Percentiles rank a stretch among this genome's conserved stretches.
Conservation (phyloP, 306 rosid species). For the Senna siamea region DNA sequence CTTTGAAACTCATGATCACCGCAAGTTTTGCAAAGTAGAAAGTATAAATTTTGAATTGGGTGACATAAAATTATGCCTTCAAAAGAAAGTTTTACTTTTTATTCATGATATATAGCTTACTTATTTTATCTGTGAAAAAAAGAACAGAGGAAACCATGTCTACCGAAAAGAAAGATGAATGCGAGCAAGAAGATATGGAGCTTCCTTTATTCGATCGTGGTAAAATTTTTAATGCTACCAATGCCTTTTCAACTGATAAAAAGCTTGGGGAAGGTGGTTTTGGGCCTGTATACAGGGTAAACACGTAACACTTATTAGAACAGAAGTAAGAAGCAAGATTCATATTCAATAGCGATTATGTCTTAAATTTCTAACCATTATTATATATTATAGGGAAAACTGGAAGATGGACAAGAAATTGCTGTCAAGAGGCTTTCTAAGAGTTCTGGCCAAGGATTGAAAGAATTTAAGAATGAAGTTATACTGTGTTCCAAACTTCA, state of each 20-base stretch:
- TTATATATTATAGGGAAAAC: slow-evolving; percentile 15
- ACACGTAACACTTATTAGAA: not conserved
- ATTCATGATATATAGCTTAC: not conserved
- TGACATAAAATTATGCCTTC: not conserved
- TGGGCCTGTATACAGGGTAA: slow-evolving; percentile 63
- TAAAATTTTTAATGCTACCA: too few species aligned
- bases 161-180: not conserved
- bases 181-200: slow-evolving; percentile 43
- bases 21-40: too few species aligned
- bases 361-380: too few species aligned
- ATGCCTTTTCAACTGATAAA: too few species aligned
- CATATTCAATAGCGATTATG: too few species aligned
- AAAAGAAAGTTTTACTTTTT: not conserved
- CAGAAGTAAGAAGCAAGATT: too few species aligned
- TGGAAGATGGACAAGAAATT: slow-evolving; percentile 18
- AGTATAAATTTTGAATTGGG: not conserved
- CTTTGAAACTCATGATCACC: too few species aligned
- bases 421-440: slow-evolving; percentile 30
- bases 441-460: slow-evolving; percentile 4
- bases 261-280: slow-evolving; percentile 47
- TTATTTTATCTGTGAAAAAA: not conserved
- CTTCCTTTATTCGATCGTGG: slow-evolving; percentile 28
- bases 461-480: slow-evolving; percentile 41
- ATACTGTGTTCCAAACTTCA: slow-evolving; percentile 38
- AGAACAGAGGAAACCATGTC: not conserved